Conservation (phyloP, 2,329 filamentous ascomycete genomes). For the Coleophoma cylindrospora region DNA sequence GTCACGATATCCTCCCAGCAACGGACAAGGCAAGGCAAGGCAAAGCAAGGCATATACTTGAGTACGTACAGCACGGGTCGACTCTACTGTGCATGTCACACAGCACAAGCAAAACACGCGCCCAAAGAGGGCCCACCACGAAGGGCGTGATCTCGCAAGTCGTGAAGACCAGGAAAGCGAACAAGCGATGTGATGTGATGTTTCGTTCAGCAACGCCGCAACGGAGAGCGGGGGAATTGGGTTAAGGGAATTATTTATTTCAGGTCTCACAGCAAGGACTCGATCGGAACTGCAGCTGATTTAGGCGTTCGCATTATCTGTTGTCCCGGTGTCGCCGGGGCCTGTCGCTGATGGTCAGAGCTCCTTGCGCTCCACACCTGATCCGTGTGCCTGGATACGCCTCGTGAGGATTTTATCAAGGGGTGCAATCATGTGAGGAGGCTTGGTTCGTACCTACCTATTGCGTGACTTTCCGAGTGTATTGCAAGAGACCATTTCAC, state of each 20-base stretch:
- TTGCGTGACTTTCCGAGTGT: no score
- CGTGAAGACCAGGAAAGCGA: not conserved
- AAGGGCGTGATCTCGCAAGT: slow-evolving; percentile 5
- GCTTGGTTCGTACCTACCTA: no score
- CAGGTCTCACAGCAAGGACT: not conserved
- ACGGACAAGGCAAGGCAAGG: slow-evolving; percentile 2
- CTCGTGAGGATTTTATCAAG: no score
- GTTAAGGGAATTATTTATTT: slow-evolving; percentile 1
- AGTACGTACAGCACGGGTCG: slow-evolving; percentile 7
- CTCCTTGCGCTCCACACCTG: no score
- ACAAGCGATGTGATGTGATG: not conserved
- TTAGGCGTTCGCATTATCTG: not conserved
- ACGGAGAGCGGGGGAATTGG: slow-evolving; percentile 7
- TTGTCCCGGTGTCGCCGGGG: not conserved
- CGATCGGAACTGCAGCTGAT: not conserved
- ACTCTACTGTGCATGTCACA: slow-evolving; percentile 12
- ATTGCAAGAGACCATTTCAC: no score
- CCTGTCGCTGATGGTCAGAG: no score
- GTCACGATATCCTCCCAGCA: slow-evolving; percentile 19
- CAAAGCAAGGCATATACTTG: slow-evolving; percentile 1
- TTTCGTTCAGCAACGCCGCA: slow-evolving; percentile 5
- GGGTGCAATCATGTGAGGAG: no score
- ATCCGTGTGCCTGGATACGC: no score
- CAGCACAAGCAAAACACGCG: slow-evolving; percentile 7
- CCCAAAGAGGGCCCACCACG: slow-evolving; percentile 21